Conservation (phyloP, 805 yeast species). For the Blastobotrys mokoenaii region DNA sequence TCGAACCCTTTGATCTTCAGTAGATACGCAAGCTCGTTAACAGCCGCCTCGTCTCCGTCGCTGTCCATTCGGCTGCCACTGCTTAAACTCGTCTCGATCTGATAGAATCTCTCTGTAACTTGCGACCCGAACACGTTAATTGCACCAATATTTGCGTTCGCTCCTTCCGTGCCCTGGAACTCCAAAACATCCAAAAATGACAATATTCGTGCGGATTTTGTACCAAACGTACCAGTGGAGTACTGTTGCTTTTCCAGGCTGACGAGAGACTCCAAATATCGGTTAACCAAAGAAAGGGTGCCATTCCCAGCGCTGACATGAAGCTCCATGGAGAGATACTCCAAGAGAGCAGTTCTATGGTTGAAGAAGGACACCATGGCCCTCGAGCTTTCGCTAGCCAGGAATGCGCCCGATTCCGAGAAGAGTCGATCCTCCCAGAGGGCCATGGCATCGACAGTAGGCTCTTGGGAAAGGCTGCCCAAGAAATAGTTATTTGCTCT, state of each 20-base stretch:
- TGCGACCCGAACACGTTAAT: slow-evolving; percentile 7
- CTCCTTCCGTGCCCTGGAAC: slow-evolving; percentile 28
- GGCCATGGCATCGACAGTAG: slow-evolving; percentile 46
- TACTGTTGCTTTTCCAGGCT: slow-evolving; percentile 35
- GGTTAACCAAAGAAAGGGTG: slow-evolving; percentile 42
- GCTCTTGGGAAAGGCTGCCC: slow-evolving; percentile 42
- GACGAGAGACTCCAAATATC: slow-evolving; percentile 47
- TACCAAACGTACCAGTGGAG: slow-evolving; percentile 12
- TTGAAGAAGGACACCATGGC: slow-evolving; percentile 53
- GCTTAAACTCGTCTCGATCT: background rate
- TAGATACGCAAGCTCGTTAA: slow-evolving; percentile 12
- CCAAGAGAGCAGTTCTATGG: slow-evolving; percentile 53
- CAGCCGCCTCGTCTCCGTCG: slow-evolving; percentile 7
- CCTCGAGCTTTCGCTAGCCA: slow-evolving; percentile 27
- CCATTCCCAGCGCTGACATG: slow-evolving; percentile 43
- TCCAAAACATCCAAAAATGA: slow-evolving; percentile 65
- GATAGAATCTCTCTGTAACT: slow-evolving; percentile 16
- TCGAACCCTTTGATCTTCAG: slow-evolving; percentile 22
- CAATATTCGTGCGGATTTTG: slow-evolving; percentile 50
- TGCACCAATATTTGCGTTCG: background rate
- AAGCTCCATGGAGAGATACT: slow-evolving; percentile 65
- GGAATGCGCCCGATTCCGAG: slow-evolving; percentile 24
- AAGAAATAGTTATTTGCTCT: slow-evolving; percentile 46
- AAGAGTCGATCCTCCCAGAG: slow-evolving; percentile 48
- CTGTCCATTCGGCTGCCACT: background rate